phyloP scores from a whole-genome alignment of 164 flowering plant genomes.

The Vitis riparia region DNA sequence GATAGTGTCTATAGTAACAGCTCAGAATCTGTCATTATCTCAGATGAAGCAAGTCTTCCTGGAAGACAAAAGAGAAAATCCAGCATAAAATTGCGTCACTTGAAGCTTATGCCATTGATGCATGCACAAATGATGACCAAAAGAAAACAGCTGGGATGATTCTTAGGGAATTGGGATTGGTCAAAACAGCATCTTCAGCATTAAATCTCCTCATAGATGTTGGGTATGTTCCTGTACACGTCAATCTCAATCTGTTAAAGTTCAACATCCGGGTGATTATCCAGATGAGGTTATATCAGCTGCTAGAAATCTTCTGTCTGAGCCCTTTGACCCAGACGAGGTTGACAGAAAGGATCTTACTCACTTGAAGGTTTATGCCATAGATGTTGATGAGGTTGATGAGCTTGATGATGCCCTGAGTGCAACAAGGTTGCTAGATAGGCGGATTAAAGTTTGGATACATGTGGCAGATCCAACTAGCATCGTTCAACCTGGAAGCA shows the following conservation, averaged over 20 bases:
- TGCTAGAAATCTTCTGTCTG: constrained; percentile 62
- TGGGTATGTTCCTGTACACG: constrained; percentile 93
- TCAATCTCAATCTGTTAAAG: constrained; percentile 84
- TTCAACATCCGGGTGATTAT: constrained; percentile 55
- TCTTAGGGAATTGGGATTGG: constrained; percentile 74
- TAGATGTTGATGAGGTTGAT: constrained; percentile 99
- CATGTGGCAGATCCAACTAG: constrained; percentile 95
- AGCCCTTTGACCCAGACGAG: constrained; percentile 71
- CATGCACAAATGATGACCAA: constrained; percentile 66
- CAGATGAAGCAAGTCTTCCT: constrained; percentile 65
- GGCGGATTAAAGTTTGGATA: constrained; percentile 85
- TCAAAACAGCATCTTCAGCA: constrained; percentile 74
- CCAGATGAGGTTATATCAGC: constrained; percentile 60
- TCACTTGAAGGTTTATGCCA: constrained; percentile 91
- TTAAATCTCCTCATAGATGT: constrained; percentile 76
- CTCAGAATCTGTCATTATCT: too few species aligned
- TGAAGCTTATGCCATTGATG: constrained; percentile 81
- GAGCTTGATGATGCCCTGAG: constrained; percentile 99
- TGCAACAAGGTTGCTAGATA: constrained; percentile 87
- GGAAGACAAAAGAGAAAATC: constrained; percentile 65
- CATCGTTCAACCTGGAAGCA: constrained; percentile 75
- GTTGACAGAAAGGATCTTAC: constrained; percentile 70
- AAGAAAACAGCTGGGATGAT: constrained; percentile 77
- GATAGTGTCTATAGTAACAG: too few species aligned
- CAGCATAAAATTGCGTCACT: constrained; percentile 59